Percentiles rank a stretch among this genome's conserved stretches.
Evolutionary conservation across 2,329 filamentous ascomycete species (phyloP).

Genomic region (Aspergillus alliaceus): DNA sequence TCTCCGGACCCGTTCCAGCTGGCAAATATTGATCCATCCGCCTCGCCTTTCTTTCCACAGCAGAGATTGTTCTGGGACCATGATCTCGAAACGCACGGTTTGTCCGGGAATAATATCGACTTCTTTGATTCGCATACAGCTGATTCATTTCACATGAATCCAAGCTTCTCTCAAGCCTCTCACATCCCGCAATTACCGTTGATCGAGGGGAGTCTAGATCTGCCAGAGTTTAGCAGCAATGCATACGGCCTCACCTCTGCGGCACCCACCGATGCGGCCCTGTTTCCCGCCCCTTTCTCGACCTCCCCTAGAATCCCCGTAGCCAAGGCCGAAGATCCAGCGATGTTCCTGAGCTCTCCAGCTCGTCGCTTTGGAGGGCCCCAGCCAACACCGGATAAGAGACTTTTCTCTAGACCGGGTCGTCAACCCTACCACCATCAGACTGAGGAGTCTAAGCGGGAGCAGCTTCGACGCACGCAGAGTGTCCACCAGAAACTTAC

Average conservation of each 20-base stretch:
- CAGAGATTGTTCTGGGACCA: slow-evolving; percentile 53
- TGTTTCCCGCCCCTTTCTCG: slow-evolving; percentile 46
- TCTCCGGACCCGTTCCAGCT: slow-evolving; percentile 59
- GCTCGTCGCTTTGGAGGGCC: slow-evolving; percentile 47
- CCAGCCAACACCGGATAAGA: slow-evolving; percentile 31
- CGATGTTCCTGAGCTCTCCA: slow-evolving; percentile 50
- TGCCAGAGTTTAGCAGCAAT: slow-evolving; percentile 31
- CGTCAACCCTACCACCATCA: slow-evolving; percentile 52
- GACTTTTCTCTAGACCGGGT: slow-evolving; percentile 25
- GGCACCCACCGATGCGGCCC: slow-evolving; percentile 34
- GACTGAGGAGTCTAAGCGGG: slow-evolving; percentile 48
- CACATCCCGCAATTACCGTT: slow-evolving; percentile 37
- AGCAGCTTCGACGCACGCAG: slow-evolving; percentile 38
- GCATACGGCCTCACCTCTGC: slow-evolving; percentile 30
- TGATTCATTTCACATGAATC: slow-evolving; percentile 19
- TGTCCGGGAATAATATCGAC: slow-evolving; percentile 19
- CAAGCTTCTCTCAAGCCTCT: slow-evolving; percentile 16
- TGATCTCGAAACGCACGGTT: slow-evolving; percentile 30
- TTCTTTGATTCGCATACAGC: slow-evolving; percentile 21
- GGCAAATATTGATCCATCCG: slow-evolving; percentile 51
- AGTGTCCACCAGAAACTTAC: slow-evolving; percentile 27
- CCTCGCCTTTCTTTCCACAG: slow-evolving; percentile 59
- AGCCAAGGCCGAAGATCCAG: slow-evolving; percentile 45
- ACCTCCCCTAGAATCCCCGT: slow-evolving; percentile 44
- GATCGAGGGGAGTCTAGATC: slow-evolving; percentile 34